These are phyloP conservation scores for Aspergillus floridensis DNA, from an alignment of 2,329 filamentous ascomycete species.

Conservation along the genomic window DNA sequence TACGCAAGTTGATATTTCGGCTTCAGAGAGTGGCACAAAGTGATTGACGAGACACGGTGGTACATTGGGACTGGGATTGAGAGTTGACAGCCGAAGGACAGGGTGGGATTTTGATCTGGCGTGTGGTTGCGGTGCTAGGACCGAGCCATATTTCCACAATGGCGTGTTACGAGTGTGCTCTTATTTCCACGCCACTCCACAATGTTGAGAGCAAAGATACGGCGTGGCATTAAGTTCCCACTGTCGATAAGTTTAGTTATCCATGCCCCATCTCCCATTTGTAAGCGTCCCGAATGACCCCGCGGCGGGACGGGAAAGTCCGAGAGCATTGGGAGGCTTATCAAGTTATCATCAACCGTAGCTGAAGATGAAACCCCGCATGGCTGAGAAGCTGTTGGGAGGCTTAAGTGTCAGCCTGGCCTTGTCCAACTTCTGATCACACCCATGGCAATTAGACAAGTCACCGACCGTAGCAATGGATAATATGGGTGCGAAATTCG, in stretches of 20 bases:
- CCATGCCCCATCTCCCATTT: slow-evolving; percentile 17
- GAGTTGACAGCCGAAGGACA: neutral
- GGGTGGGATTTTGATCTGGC: neutral
- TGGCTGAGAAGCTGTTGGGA: too few relatives aligned
- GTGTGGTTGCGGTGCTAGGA: neutral
- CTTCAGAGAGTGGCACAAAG: neutral
- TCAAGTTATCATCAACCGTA: neutral
- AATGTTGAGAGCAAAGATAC: neutral
- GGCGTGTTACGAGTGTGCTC: neutral
- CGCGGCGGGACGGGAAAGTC: slow-evolving; percentile 11
- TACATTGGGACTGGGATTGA: neutral
- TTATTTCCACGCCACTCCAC: neutral
- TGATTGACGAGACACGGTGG: neutral
- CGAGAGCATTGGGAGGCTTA: neutral
- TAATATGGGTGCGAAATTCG: too few relatives aligned
- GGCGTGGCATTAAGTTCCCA: slow-evolving; percentile 16
- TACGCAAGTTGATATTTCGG: neutral
- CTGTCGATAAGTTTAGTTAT: slow-evolving; percentile 11
- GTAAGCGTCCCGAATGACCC: slow-evolving; percentile 12
- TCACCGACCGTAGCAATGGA: too few relatives aligned
- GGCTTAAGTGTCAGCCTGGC: too few relatives aligned
- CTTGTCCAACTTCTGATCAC: too few relatives aligned
- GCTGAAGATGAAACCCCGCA: too few relatives aligned
- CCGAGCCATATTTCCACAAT: slow-evolving; percentile 12
- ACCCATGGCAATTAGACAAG: too few relatives aligned